Conservation (phyloP, 208 protist genomes). For the Acanthamoeba divionensis region DNA sequence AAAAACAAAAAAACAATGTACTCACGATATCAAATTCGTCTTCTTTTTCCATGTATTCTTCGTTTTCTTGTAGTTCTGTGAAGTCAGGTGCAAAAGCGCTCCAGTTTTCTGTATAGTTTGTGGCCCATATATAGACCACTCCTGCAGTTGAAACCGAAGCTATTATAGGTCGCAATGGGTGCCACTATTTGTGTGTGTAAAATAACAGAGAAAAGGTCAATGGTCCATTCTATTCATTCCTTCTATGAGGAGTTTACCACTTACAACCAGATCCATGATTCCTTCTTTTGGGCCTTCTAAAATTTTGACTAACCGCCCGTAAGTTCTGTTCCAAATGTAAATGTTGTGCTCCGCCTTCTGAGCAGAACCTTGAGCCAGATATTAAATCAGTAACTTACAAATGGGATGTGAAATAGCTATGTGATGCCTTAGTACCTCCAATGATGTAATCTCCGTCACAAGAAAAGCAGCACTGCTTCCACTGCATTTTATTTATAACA, state of each 20-base stretch:
- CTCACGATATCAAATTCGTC: slow-evolving; percentile 71
- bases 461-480: slow-evolving; percentile 64
- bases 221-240: too few relatives aligned
- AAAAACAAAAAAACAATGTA: not conserved
- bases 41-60: slow-evolving; percentile 73
- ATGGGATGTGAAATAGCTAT: not conserved
- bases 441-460: slow-evolving; percentile 65
- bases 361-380: not conserved
- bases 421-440: slow-evolving; percentile 32
- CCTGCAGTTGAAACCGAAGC: not conserved
- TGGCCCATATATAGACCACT: slow-evolving; percentile 44
- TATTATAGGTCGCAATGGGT: slow-evolving; percentile 34
- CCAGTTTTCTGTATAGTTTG: slow-evolving; percentile 73
- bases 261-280: slow-evolving; percentile 38
- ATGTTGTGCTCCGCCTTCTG: slow-evolving; percentile 61
- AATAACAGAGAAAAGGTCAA: not conserved
- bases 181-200: not conserved
- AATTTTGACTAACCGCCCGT: slow-evolving; percentile 64
- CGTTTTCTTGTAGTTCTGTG: slow-evolving; percentile 77
- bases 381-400: not conserved
- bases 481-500: slow-evolving; percentile 66
- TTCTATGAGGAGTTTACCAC: too few relatives aligned
- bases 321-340: slow-evolving; percentile 67
- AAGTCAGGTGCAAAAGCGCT: slow-evolving; percentile 81
- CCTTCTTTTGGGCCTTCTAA: slow-evolving; percentile 75